These are phyloP conservation scores for Podila horticola DNA, from an alignment of 192 early-diverging fungal genomes.

Conservation along the genomic window DNA sequence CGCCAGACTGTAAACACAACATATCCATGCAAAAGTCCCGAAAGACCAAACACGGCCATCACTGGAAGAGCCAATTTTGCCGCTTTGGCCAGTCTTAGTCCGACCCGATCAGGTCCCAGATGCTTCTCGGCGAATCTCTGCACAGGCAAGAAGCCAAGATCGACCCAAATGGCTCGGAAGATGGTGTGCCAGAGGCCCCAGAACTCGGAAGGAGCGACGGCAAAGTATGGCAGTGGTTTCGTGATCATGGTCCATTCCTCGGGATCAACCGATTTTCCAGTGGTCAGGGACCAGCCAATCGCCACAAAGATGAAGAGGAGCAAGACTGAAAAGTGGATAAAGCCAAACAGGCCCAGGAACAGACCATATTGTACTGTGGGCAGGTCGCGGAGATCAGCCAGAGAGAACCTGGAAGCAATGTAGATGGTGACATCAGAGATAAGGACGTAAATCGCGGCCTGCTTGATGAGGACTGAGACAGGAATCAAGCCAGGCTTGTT, in stretches of 20 bases:
- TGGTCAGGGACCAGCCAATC: not conserved
- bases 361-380: not conserved
- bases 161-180: constrained; percentile 1
- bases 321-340: not conserved
- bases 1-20: not conserved
- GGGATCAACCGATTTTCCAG: not conserved
- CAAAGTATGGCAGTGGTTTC: not conserved
- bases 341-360: not conserved
- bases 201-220: not conserved
- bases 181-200: not conserved
- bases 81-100: not conserved
- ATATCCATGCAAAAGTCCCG: constrained; percentile 1
- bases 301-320: not conserved
- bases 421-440: not conserved
- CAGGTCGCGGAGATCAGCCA: not conserved
- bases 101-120: not conserved
- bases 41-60: constrained; percentile 2
- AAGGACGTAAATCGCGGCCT: not conserved
- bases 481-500: not conserved
- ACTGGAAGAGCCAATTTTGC: not conserved
- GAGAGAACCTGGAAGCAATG: not conserved
- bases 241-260: not conserved
- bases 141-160: constrained; percentile 1
- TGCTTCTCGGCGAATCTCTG: not conserved
- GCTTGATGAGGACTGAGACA: not conserved